phyloP scores from a whole-genome alignment of 2,329 filamentous ascomycete genomes.

The Eurotiales sp. region DNA sequence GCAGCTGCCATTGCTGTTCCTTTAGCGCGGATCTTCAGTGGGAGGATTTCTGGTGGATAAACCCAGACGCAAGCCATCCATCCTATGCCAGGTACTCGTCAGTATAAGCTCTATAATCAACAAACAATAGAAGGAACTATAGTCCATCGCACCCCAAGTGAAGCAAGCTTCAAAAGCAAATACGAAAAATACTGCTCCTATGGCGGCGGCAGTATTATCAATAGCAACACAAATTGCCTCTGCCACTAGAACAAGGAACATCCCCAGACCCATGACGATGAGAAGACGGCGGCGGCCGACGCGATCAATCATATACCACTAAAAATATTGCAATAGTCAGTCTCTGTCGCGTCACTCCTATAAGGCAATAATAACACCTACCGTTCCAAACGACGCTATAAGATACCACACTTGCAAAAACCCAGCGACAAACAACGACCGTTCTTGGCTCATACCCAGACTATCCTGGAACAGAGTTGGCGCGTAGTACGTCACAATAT shows the following conservation, averaged over 20 bases:
- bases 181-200: constrained; percentile 23
- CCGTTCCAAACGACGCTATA: constrained; percentile 34
- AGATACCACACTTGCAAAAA: constrained; percentile 46
- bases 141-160: constrained; percentile 28
- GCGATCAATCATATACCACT: constrained; percentile 36
- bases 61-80: constrained; percentile 38
- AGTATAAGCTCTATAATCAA: constrained; percentile 36
- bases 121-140: constrained; percentile 39
- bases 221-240: constrained; percentile 23
- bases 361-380: constrained; percentile 18
- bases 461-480: constrained; percentile 38
- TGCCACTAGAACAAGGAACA: constrained; percentile 40
- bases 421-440: constrained; percentile 43
- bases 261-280: constrained; percentile 37
- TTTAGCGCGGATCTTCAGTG: constrained; percentile 16
- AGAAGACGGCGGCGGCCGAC: constrained; percentile 31
- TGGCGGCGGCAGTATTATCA: constrained; percentile 15
- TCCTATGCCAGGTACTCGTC: constrained; percentile 23
- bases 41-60: constrained; percentile 21
- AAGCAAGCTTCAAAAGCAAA: constrained; percentile 24
- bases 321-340: constrained; percentile 20
- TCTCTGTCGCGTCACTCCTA: constrained; percentile 4
- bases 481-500: constrained; percentile 26
- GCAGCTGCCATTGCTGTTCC: constrained; percentile 17
- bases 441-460: constrained; percentile 35